Percentiles rank a stretch among this genome's conserved stretches.
Conservation (phyloP, 2,329 filamentous ascomycete species). For the Colletotrichum sp. region DNA sequence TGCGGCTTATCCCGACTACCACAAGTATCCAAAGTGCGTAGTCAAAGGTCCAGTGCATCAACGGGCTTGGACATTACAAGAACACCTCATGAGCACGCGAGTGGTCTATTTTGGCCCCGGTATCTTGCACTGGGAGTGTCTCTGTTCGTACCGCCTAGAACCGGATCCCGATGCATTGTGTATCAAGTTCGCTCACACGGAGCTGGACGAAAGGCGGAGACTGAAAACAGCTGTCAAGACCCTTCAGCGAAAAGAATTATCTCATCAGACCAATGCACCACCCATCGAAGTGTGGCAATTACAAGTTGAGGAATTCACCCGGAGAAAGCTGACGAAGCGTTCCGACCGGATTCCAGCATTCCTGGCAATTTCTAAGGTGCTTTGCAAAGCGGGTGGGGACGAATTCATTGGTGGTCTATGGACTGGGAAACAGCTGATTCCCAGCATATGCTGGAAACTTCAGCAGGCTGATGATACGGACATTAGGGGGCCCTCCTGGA, state of each 20-base stretch:
- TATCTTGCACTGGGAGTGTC: neutral
- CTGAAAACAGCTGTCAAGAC: neutral
- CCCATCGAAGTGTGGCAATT: neutral
- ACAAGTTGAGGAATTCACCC: neutral
- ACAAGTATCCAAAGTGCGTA: too few relatives aligned
- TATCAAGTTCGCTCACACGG: too few relatives aligned
- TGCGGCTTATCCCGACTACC: neutral
- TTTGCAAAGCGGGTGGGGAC: neutral
- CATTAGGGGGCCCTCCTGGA: neutral
- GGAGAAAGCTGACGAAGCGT: neutral
- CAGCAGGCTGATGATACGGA: rapidly evolving
- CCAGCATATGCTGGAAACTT: neutral
- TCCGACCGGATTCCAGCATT: neutral
- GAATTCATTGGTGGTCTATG: neutral
- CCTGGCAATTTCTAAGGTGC: neutral
- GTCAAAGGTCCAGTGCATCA: neutral
- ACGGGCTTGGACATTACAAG: neutral
- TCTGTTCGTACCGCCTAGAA: neutral
- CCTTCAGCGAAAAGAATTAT: rapidly evolving
- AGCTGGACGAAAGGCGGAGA: too few relatives aligned
- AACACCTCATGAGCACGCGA: neutral
- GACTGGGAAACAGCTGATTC: neutral
- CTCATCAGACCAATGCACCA: rapidly evolving
- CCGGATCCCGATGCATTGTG: neutral
- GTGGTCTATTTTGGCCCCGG: neutral